phyloP scores from a whole-genome alignment of 345 rosid species.

The Murraya koenigii region DNA sequence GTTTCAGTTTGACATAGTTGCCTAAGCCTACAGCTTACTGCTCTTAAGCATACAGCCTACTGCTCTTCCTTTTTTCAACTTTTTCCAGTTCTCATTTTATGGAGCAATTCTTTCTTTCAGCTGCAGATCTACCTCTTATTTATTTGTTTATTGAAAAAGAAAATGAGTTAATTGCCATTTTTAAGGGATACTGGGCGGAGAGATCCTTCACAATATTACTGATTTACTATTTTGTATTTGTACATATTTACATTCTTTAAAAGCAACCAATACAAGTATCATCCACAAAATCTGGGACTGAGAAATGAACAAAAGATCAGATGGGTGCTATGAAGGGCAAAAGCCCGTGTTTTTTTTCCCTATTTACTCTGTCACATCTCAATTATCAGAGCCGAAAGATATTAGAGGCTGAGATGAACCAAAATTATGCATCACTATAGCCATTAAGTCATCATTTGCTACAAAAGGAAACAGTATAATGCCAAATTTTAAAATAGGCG shows the following conservation, averaged over 20 bases:
- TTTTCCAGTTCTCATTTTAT: not conserved
- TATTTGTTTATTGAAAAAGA: not conserved
- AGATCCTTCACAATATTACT: not conserved
- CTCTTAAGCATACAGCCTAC: not conserved
- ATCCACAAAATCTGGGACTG: not conserved
- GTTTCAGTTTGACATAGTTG: not conserved
- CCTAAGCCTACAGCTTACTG: not conserved
- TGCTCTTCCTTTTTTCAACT: not conserved
- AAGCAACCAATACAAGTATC: not conserved
- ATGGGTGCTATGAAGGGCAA: not conserved
- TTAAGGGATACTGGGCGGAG: not conserved
- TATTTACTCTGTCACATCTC: not conserved
- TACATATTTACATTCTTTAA: not conserved
- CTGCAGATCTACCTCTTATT: not conserved
- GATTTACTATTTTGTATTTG: not conserved
- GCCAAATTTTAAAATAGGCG: not conserved
- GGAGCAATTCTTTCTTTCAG: not conserved
- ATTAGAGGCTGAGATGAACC: not conserved
- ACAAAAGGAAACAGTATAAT: not conserved
- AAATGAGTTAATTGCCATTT: not conserved
- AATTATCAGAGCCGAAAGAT: not conserved
- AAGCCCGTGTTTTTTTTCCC: not conserved
- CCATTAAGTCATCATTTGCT: not conserved
- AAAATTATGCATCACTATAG: not conserved
- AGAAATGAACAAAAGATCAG: not conserved